These are phyloP conservation scores for Colletotrichum coccodes DNA, from an alignment of 2,329 filamentous ascomycete genomes.

Conservation along the genomic window DNA sequence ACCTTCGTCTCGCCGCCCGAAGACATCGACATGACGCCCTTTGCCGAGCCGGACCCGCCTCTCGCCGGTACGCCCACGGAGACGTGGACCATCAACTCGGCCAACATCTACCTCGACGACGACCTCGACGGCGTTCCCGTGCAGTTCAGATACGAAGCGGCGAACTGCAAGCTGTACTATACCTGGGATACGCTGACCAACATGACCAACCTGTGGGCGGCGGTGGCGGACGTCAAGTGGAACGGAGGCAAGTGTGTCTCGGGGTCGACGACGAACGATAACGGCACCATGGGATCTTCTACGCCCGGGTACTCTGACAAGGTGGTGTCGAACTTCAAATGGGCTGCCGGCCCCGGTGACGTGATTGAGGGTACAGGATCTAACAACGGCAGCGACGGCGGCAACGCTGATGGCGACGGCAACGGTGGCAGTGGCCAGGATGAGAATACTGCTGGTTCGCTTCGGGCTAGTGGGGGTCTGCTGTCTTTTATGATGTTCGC, in stretches of 20 bases:
- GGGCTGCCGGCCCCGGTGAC: constrained; percentile 25
- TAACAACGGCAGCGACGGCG: neutral
- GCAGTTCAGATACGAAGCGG: constrained; percentile 70
- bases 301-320: constrained; percentile 13
- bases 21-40: constrained; percentile 23
- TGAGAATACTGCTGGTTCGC: constrained; percentile 14
- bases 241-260: constrained; percentile 26
- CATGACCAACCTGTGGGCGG: constrained; percentile 62
- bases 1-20: neutral
- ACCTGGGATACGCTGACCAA: constrained; percentile 63
- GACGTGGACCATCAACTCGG: constrained; percentile 30
- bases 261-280: constrained; percentile 28
- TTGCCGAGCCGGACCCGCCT: constrained; percentile 2
- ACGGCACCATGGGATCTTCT: constrained; percentile 16
- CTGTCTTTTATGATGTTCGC: neutral
- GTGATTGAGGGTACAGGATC: neutral
- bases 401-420: neutral
- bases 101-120: constrained; percentile 36
- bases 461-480: neutral
- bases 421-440: neutral
- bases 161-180: constrained; percentile 70
- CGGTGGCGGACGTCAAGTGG: constrained; percentile 45
- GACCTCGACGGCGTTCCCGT: constrained; percentile 48
- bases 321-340: constrained; percentile 23
- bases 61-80: constrained; percentile 8